Evolutionary conservation across 2,329 filamentous ascomycete species (phyloP).

Genomic region (Pseudocercospora crystallina): DNA sequence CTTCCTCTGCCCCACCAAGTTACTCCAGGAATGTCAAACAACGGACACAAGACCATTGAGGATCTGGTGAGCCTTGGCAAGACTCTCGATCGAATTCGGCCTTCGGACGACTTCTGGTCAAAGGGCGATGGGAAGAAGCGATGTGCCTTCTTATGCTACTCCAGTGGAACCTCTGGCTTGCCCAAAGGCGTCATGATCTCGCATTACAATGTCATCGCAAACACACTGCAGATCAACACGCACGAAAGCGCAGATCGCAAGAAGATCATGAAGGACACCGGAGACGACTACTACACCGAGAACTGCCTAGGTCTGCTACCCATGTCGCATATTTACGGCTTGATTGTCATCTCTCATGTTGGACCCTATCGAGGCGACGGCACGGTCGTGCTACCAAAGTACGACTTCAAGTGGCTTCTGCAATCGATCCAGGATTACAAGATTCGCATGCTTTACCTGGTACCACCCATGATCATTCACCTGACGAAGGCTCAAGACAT

Average conservation of each 20-base stretch:
- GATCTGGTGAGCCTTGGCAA: constrained; percentile 64
- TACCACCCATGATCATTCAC: constrained; percentile 78
- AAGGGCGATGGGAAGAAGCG: constrained; percentile 66
- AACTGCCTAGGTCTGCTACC: constrained; percentile 69
- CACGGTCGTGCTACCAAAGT: constrained; percentile 71
- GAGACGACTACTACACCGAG: constrained; percentile 46
- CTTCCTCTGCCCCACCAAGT: constrained; percentile 63
- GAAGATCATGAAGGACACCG: constrained; percentile 20
- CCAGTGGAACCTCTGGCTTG: constrained; percentile 74
- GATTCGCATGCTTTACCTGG: constrained; percentile 67
- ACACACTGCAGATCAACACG: constrained; percentile 62
- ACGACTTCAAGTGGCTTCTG: constrained; percentile 68
- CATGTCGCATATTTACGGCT: constrained; percentile 77
- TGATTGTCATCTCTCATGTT: constrained; percentile 68
- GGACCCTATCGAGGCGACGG: constrained; percentile 71
- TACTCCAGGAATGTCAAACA: constrained; percentile 48
- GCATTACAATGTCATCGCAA: constrained; percentile 75
- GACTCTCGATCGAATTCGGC: constrained; percentile 53
- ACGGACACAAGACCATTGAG: constrained; percentile 63
- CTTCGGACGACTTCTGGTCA: constrained; percentile 55
- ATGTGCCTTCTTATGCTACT: constrained; percentile 76
- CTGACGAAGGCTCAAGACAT: constrained; percentile 65
- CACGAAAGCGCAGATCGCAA: constrained; percentile 50
- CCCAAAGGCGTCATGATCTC: constrained; percentile 77
- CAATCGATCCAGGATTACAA: constrained; percentile 66